Base-by-base conservation (phyloP, 352 stramenopile species). In the Pythium volutum region DNA sequence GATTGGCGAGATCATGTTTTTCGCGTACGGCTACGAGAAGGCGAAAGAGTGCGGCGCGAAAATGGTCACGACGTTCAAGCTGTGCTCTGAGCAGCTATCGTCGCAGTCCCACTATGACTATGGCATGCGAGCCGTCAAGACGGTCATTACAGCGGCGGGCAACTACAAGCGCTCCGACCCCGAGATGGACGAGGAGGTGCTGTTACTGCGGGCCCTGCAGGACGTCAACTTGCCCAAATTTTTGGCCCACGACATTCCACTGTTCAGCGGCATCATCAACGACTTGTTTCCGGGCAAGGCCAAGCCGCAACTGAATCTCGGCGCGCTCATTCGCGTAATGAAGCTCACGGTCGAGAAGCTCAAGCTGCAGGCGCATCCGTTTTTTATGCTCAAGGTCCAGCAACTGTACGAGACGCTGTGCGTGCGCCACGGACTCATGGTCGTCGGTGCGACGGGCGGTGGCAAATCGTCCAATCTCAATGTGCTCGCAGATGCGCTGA, bases 161-260 rank as follows among this genome's bases (percentile, higher is more conserved):
- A 93, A 96, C 64, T 68, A 91, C 34, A 98, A 98, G 65, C 87
- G 93, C 14, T 85, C 91, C 7, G 89, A 97, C 48, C 88, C 85
- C 3, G 84, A 98, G 22, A 94, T 98, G 69, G 80, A 95, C 31
- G 95, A 98, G 62, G 92, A 98, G 33, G 86, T 98, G 2, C 69
- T 98, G 10, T 71, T 98, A 18, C 63, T 98, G 15, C 77, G 93
- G 11, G 90, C 93, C 2, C 86, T 98, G 38, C 96, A 98, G 57
- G 95, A 98, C 59, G 95, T 98, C 14, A 98, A 98, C 64, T 70
- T 98, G 34, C 90, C 95, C 0, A 98, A 98, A 55, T 98, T 98
- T 66, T 60, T 98, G 16, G 89, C 84, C 1, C 93, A 97, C 43
- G 95, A 98, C 71, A 96, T 98, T 39, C 91, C 91, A 18, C 75